Conservation (phyloP, 2,329 filamentous ascomycete species). For the Blastomyces gilchristii region DNA sequence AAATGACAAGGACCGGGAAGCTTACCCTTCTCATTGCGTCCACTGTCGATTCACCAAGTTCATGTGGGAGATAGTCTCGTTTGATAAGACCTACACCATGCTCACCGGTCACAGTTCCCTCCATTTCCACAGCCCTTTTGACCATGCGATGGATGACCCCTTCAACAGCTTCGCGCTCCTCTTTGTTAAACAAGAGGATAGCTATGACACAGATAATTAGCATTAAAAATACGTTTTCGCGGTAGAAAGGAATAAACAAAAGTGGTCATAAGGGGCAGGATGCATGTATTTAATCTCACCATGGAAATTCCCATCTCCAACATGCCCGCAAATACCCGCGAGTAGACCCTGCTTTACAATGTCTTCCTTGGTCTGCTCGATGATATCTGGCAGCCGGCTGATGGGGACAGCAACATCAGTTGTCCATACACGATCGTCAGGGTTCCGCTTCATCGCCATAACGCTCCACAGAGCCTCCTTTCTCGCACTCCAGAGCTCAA, state of each 20-base stretch:
- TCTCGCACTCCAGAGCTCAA: conserved; percentile 63
- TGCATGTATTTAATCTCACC: conserved; percentile 33
- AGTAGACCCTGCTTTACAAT: conserved; percentile 53
- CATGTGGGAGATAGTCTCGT: conserved; percentile 53
- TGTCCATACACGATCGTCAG: conserved; percentile 59
- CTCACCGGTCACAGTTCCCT: conserved; percentile 63
- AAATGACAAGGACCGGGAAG: conserved; percentile 11
- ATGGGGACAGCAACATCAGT: conserved; percentile 74
- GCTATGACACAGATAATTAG: conserved; percentile 29
- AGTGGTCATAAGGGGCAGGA: conserved; percentile 7
- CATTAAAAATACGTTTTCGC: neutral
- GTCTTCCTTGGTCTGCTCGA: conserved; percentile 58
- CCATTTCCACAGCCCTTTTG: conserved; percentile 57
- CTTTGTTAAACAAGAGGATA: conserved; percentile 52
- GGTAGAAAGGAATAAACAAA: neutral
- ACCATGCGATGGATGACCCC: conserved; percentile 59
- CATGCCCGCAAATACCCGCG: conserved; percentile 60
- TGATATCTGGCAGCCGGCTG: conserved; percentile 59
- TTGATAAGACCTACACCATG: conserved; percentile 63
- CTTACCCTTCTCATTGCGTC: conserved; percentile 55
- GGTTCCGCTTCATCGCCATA: conserved; percentile 52
- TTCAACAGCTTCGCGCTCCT: conserved; percentile 46
- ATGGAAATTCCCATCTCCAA: conserved; percentile 67
- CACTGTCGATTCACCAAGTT: conserved; percentile 51
- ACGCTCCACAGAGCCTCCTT: conserved; percentile 67